phyloP scores from a whole-genome alignment of 179 eudicot genomes.

The Sideroxylon spinosum region DNA sequence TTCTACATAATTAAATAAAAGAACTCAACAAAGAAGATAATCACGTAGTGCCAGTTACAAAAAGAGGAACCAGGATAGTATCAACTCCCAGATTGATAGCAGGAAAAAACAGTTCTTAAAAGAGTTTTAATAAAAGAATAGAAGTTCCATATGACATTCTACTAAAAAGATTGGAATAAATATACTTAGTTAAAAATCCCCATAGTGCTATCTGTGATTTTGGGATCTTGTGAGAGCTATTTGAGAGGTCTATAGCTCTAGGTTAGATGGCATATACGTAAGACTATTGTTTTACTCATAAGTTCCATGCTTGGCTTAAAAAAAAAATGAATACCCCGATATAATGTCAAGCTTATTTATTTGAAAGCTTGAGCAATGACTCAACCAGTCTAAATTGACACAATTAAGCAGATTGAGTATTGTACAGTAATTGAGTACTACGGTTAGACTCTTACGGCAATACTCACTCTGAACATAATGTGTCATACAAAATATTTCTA shows the following conservation, averaged over 20 bases:
- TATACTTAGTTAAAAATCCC: background rate
- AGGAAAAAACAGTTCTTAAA: background rate
- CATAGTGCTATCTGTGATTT: background rate
- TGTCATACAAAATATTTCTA: no score
- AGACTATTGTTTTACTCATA: no score
- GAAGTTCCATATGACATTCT: no score
- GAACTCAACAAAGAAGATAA: slow-evolving; percentile 17
- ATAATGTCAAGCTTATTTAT: no score
- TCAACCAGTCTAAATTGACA: background rate
- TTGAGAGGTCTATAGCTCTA: background rate
- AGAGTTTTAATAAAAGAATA: no score
- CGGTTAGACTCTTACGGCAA: no score
- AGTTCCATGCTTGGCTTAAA: no score
- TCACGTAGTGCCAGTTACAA: background rate
- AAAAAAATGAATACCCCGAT: no score
- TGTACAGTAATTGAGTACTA: no score
- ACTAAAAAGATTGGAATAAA: no score
- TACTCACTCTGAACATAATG: no score
- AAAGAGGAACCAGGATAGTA: background rate
- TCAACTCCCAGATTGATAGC: background rate
- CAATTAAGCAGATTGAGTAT: no score
- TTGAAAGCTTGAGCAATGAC: background rate
- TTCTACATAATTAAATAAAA: slow-evolving; percentile 11
- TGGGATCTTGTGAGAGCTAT: background rate
- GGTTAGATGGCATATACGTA: background rate